Percentiles rank a stretch among this genome's conserved stretches.
These are phyloP conservation scores for Canariomyces notabilis DNA, from an alignment of 2,329 filamentous ascomycete species.

Conservation along the genomic window DNA sequence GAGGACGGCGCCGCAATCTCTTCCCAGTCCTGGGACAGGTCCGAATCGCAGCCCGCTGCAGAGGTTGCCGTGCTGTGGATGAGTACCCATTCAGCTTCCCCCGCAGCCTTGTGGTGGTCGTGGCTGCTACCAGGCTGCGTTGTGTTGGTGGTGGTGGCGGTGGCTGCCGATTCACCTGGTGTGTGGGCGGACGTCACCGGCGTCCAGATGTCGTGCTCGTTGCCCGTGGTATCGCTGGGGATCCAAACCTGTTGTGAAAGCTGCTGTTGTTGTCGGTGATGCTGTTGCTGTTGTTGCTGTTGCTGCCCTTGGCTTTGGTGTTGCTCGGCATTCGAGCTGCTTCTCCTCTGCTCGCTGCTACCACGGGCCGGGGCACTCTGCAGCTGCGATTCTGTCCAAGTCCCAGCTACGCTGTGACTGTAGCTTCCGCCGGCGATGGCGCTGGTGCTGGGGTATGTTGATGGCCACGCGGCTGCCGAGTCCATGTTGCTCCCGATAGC, in stretches of 20 bases:
- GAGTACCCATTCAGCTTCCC: slow-evolving; percentile 9
- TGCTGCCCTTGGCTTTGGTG: not conserved
- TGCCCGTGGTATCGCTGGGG: not conserved
- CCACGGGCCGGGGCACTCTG: not conserved
- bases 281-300: slow-evolving; percentile 2
- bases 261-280: slow-evolving; percentile 6
- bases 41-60: not conserved
- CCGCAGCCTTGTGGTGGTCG: not conserved
- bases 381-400: slow-evolving; percentile 5
- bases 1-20: slow-evolving; percentile 4
- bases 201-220: slow-evolving; percentile 9
- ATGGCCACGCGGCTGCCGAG: slow-evolving; percentile 2
- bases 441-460: not conserved
- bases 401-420: not conserved
- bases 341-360: not conserved
- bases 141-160: not conserved
- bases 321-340: not conserved
- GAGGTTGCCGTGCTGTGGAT: not conserved
- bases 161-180: not conserved
- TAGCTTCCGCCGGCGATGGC: not conserved
- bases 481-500: not conserved
- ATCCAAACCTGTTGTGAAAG: not conserved
- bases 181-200: slow-evolving; percentile 2
- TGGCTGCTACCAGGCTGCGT: not conserved
- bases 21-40: slow-evolving; percentile 19